Evolutionary conservation across 1,284 basidiomycete genomes (phyloP).

Genomic region (Phellinidium pouzarii): DNA sequence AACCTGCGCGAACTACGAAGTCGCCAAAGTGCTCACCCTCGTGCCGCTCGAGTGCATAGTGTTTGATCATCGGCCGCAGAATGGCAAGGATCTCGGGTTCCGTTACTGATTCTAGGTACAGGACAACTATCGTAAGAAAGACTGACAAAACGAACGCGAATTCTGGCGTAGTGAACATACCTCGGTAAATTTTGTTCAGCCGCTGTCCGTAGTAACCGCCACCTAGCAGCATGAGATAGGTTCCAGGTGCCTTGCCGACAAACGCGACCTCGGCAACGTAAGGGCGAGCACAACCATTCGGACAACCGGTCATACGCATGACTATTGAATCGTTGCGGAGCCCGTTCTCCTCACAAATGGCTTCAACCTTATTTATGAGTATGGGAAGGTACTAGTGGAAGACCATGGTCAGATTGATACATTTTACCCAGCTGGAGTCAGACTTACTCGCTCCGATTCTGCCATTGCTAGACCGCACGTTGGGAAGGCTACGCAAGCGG

Average conservation of each 20-base stretch:
- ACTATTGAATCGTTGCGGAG: conserved; percentile 90
- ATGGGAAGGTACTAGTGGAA: conserved; percentile 77
- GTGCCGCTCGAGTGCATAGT: conserved; percentile 81
- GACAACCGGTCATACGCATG: conserved; percentile 98
- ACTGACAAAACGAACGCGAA: neutral
- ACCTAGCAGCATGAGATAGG: conserved; percentile 93
- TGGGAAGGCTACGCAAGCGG: conserved; percentile 96
- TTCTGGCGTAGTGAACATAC: conserved; percentile 30
- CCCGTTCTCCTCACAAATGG: conserved; percentile 89
- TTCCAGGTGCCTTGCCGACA: conserved; percentile 92
- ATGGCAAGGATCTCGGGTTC: conserved; percentile 94
- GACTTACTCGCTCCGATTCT: conserved; percentile 77
- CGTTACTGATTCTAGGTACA: conserved; percentile 71
- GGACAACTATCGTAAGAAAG: conserved; percentile 19
- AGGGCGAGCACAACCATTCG: conserved; percentile 92
- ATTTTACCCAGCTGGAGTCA: neutral
- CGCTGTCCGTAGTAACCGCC: conserved; percentile 93
- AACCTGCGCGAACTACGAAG: conserved; percentile 85
- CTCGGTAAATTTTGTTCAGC: conserved; percentile 88
- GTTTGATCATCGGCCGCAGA: conserved; percentile 87
- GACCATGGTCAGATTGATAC: conserved; percentile 12
- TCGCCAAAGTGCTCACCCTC: conserved; percentile 96
- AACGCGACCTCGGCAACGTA: conserved; percentile 95
- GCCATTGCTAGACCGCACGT: conserved; percentile 93
- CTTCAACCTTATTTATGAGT: conserved; percentile 92